Conservation (phyloP, 495 filamentous ascomycete species). For the Podospora comata region DNA sequence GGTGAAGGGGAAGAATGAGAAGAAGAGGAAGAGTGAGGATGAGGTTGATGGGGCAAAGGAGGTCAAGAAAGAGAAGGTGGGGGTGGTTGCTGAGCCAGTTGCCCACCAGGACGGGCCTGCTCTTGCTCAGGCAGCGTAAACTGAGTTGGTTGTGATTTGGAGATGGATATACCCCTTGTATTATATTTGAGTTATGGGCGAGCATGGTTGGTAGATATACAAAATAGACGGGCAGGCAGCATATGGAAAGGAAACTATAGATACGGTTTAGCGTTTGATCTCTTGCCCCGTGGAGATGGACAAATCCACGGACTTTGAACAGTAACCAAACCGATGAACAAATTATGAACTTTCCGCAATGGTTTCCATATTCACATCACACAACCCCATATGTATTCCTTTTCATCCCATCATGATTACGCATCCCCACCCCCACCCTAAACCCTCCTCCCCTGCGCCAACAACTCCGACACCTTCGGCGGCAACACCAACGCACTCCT, state of each 20-base stretch:
- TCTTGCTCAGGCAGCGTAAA: neutral
- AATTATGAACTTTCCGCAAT: neutral
- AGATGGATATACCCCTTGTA: constrained; percentile 1
- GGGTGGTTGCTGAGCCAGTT: neutral
- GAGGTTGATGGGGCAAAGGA: constrained; percentile 4
- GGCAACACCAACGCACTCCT: constrained; percentile 78
- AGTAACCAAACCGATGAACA: no score
- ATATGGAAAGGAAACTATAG: neutral
- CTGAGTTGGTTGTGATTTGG: constrained; percentile 7
- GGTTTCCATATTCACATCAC: neutral
- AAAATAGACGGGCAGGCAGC: neutral
- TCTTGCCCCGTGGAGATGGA: neutral
- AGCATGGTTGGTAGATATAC: neutral
- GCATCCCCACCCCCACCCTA: constrained; percentile 22
- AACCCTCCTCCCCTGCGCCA: constrained; percentile 52
- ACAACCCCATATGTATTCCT: neutral
- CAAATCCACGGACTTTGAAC: neutral
- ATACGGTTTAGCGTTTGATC: neutral
- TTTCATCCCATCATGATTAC: neutral
- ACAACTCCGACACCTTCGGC: constrained; percentile 71
- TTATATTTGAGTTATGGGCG: constrained; percentile 5
- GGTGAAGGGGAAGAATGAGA: constrained; percentile 11
- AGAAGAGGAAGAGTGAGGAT: constrained; percentile 25
- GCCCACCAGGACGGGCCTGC: neutral
- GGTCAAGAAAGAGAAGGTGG: neutral